Evolutionary conservation across 257 asterid species (phyloP).

Genomic region (Solanum peruvianum): DNA sequence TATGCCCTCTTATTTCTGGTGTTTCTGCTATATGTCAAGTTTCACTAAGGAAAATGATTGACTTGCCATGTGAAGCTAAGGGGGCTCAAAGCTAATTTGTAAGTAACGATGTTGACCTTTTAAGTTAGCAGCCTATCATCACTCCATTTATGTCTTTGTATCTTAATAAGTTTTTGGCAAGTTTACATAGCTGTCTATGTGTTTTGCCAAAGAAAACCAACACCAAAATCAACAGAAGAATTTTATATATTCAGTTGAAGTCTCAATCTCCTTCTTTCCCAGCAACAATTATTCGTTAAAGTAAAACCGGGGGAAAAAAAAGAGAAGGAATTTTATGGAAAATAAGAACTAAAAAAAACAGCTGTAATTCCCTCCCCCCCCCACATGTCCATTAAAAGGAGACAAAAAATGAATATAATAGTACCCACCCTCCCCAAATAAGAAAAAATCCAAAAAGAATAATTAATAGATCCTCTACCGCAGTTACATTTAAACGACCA

Average conservation of each 20-base stretch:
- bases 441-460: background rate
- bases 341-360: background rate
- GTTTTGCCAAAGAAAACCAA: background rate
- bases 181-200: background rate
- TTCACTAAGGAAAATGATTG: background rate
- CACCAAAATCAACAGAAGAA: background rate
- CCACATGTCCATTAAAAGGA: background rate
- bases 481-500: background rate
- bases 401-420: background rate
- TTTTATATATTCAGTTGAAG: background rate
- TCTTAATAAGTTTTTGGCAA: background rate
- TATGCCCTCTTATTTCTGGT: background rate
- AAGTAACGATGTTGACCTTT: background rate
- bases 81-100: background rate
- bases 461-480: background rate
- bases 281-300: background rate
- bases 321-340: background rate
- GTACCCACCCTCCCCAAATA: background rate
- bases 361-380: background rate
- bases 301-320: background rate
- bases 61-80: background rate
- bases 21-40: background rate
- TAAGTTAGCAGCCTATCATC: background rate
- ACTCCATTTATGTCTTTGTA: background rate
- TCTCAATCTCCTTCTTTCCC: background rate